phyloP scores from a whole-genome alignment of 441 rosid species.

The Arabidopsis hybrid region DNA sequence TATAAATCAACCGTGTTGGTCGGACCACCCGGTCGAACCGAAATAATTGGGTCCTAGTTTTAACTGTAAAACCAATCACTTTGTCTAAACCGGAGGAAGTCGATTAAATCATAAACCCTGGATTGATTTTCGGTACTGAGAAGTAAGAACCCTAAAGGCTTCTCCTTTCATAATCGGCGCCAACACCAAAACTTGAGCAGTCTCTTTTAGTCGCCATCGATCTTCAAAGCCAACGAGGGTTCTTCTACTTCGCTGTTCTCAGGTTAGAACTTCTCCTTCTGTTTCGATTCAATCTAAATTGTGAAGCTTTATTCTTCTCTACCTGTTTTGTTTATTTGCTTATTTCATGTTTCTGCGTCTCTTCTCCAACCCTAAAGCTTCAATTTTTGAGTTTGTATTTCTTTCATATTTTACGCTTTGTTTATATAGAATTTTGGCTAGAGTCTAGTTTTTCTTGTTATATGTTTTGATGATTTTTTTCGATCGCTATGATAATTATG shows the following conservation, averaged over 20 bases:
- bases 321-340: neutral
- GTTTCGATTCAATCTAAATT: conserved; percentile 9
- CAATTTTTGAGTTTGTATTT: conserved; percentile 2
- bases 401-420: neutral
- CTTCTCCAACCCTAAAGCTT: conserved; percentile 24
- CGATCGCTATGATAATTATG: neutral
- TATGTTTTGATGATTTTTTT: neutral
- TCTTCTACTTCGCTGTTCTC: conserved; percentile 25
- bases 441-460: neutral
- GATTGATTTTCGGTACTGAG: neutral
- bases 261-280: conserved; percentile 30
- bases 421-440: neutral
- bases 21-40: conserved; percentile 25
- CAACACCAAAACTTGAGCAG: conserved; percentile 26
- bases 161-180: conserved; percentile 12
- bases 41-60: neutral
- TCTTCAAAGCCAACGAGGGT: conserved; percentile 23
- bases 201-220: conserved; percentile 6
- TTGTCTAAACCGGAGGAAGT: conserved; percentile 13
- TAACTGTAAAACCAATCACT: neutral
- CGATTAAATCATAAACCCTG: conserved; percentile 27
- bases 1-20: neutral
- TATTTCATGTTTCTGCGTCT: conserved; percentile 11
- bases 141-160: conserved; percentile 26
- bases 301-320: conserved; percentile 15